Conservation (phyloP, 1,139 yeast species). For the Lodderomyces theae region DNA sequence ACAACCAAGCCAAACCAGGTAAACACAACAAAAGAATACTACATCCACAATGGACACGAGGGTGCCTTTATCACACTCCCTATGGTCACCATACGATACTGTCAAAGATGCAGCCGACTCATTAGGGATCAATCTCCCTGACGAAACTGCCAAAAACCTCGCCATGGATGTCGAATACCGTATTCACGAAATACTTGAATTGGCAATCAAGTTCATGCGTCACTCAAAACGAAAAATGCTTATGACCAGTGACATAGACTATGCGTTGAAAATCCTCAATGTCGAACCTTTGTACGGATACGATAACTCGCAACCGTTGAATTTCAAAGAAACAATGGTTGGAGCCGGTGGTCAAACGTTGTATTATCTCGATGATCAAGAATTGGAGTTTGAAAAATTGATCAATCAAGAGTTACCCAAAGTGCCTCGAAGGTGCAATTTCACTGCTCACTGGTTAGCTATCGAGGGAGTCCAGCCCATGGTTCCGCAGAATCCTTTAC, state of each 20-base stretch:
- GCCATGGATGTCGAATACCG: slow-evolving; percentile 99
- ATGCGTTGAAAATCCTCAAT: slow-evolving; percentile 80
- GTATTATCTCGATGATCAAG: slow-evolving; percentile 87
- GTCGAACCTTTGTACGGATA: slow-evolving; percentile 86
- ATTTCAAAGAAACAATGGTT: slow-evolving; percentile 77
- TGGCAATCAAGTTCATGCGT: slow-evolving; percentile 93
- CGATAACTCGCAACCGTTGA: slow-evolving; percentile 58
- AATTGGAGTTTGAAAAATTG: slow-evolving; percentile 89
- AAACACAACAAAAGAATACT: background rate
- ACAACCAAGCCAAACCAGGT: too few relatives aligned
- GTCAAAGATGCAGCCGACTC: slow-evolving; percentile 95
- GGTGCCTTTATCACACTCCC: slow-evolving; percentile 73
- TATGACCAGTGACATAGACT: slow-evolving; percentile 76
- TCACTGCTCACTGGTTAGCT: slow-evolving; percentile 98
- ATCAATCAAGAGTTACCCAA: slow-evolving; percentile 93
- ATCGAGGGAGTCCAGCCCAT: slow-evolving; percentile 99
- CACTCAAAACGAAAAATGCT: slow-evolving; percentile 84
- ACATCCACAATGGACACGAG: slow-evolving; percentile 34
- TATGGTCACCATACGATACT: slow-evolving; percentile 98
- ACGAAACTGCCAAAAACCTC: slow-evolving; percentile 88
- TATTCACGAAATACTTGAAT: slow-evolving; percentile 91
- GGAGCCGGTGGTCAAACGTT: slow-evolving; percentile 90
- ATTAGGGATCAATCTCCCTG: slow-evolving; percentile 79
- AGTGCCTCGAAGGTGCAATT: slow-evolving; percentile 88
- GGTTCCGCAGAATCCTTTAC: slow-evolving; percentile 92